A percentile compares a stretch with the other conserved stretches of the same genome.
phyloP scores from a whole-genome alignment of 169 alveolate species.

The Hammondia hammondi region DNA sequence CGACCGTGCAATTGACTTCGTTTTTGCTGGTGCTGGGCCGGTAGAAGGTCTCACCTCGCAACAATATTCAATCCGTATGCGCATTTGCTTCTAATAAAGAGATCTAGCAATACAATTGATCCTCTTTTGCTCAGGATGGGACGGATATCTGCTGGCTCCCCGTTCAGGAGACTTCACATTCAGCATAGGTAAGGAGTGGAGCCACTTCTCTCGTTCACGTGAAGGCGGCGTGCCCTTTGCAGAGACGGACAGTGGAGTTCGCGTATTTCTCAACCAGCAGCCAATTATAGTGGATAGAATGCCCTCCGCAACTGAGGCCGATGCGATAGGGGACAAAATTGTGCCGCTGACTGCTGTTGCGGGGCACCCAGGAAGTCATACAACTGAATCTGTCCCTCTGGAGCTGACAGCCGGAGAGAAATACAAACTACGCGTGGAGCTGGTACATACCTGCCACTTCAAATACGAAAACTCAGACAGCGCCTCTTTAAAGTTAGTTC shows the following conservation, averaged over 20 bases:
- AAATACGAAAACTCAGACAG: constrained; percentile 79
- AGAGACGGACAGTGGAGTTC: constrained; percentile 78
- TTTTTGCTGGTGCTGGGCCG: constrained; percentile 84
- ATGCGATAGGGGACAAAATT: constrained; percentile 70
- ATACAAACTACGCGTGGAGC: constrained; percentile 82
- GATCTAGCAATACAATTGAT: constrained; percentile 45
- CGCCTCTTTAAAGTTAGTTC: constrained; percentile 63
- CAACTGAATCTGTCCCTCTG: constrained; percentile 80
- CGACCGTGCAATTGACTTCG: constrained; percentile 85
- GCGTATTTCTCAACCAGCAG: constrained; percentile 75
- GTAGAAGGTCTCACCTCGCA: constrained; percentile 84
- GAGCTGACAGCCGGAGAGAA: constrained; percentile 88
- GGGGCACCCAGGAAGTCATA: constrained; percentile 71
- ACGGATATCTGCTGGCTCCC: constrained; percentile 81
- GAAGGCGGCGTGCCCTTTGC: background rate
- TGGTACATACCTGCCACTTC: constrained; percentile 86
- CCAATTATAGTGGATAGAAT: constrained; percentile 75
- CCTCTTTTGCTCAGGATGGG: constrained; percentile 72
- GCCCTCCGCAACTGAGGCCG: constrained; percentile 74
- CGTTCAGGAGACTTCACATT: constrained; percentile 79
- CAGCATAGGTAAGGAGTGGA: constrained; percentile 61
- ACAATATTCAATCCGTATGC: constrained; percentile 83
- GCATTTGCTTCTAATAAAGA: no score
- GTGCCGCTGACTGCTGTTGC: constrained; percentile 74
- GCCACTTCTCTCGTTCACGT: background rate